Percentiles rank a stretch among this genome's conserved stretches.
Evolutionary conservation across 768 basidiomycete genomes (phyloP).

Genomic region (Zangia roseola): DNA sequence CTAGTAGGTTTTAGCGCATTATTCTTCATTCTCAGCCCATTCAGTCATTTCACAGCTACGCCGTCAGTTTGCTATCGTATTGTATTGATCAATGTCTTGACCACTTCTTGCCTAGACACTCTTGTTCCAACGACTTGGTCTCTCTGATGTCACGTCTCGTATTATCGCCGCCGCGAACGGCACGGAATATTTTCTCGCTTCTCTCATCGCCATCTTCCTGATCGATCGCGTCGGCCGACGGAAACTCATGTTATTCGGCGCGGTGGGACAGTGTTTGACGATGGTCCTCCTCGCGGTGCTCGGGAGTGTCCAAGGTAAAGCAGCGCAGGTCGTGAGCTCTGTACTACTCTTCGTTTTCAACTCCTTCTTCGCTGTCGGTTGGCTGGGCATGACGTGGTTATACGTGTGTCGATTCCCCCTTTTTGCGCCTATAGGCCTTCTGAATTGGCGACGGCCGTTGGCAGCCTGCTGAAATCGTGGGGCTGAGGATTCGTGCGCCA

Average conservation of each 20-base stretch:
- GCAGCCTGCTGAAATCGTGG: constrained; percentile 65
- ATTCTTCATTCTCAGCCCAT: constrained; percentile 19
- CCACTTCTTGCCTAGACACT: constrained; percentile 36
- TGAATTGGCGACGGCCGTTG: background rate
- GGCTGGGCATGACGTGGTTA: constrained; percentile 72
- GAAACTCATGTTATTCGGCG: constrained; percentile 68
- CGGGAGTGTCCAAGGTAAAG: constrained; percentile 49
- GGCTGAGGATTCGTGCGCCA: constrained; percentile 58
- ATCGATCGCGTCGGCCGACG: constrained; percentile 75
- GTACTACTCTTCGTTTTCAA: constrained; percentile 69
- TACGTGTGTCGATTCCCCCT: constrained; percentile 42
- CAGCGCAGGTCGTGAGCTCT: constrained; percentile 49
- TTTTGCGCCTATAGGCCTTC: background rate
- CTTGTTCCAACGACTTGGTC: constrained; percentile 57
- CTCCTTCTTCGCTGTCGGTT: constrained; percentile 67
- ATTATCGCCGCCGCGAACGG: constrained; percentile 67
- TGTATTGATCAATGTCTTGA: background rate
- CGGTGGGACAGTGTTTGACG: constrained; percentile 54
- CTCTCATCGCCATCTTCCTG: constrained; percentile 66
- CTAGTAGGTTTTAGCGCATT: constrained; percentile 42
- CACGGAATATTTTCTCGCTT: constrained; percentile 71
- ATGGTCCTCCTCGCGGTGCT: constrained; percentile 61
- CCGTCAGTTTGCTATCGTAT: constrained; percentile 21
- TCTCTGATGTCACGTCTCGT: constrained; percentile 55
- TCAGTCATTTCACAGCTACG: constrained; percentile 21